phyloP scores from a whole-genome alignment of 2,329 filamentous ascomycete genomes.

The Septoria petroselini region DNA sequence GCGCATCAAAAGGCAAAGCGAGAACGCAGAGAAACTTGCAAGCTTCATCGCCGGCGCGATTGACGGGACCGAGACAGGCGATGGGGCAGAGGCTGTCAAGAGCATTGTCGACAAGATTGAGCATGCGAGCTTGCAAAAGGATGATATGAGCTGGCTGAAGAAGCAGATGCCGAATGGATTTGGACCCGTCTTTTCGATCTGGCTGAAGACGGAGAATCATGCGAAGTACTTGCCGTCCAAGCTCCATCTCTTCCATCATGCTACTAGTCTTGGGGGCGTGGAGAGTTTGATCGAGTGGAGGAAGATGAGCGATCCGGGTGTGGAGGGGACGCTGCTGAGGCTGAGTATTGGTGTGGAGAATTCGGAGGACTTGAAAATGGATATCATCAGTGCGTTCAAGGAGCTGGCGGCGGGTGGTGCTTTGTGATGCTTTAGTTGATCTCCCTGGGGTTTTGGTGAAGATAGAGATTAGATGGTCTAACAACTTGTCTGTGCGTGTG shows the following conservation, averaged over 20 bases:
- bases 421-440: neutral
- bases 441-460: too few species aligned
- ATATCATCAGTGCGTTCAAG: slow-evolving; percentile 66
- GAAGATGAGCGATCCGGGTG: slow-evolving; percentile 73
- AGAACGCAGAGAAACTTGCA: slow-evolving; percentile 67
- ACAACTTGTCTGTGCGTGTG: too few species aligned
- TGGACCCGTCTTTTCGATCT: slow-evolving; percentile 81
- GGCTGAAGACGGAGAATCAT: slow-evolving; percentile 57
- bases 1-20: slow-evolving; percentile 72
- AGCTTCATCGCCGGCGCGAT: slow-evolving; percentile 61
- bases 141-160: slow-evolving; percentile 65
- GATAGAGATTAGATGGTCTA: too few species aligned
- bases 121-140: slow-evolving; percentile 78
- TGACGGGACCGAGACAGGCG: slow-evolving; percentile 37
- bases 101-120: slow-evolving; percentile 59
- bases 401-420: slow-evolving; percentile 43
- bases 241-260: slow-evolving; percentile 83
- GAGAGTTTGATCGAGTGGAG: slow-evolving; percentile 97
- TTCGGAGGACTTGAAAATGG: slow-evolving; percentile 76
- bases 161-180: slow-evolving; percentile 90
- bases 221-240: slow-evolving; percentile 73
- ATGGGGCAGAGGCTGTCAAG: slow-evolving; percentile 48
- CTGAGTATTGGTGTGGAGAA: slow-evolving; percentile 85
- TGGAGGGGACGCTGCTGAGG: slow-evolving; percentile 70
- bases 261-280: slow-evolving; percentile 88